phyloP scores from a whole-genome alignment of 1,284 basidiomycete genomes.

The Microbotryum lychnidis-dioicae region DNA sequence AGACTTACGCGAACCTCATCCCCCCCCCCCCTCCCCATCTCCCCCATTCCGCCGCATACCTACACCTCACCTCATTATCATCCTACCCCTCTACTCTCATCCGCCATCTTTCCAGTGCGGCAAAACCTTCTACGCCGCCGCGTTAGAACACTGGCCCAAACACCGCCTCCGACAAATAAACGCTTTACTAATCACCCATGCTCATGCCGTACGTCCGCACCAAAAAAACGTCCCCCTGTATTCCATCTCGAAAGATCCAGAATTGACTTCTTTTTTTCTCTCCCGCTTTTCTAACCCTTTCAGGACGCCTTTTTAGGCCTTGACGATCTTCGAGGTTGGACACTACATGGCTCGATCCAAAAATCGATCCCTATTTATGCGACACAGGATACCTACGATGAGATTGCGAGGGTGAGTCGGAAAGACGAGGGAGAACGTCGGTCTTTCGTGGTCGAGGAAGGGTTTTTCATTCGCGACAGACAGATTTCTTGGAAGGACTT shows the following conservation, averaged over 20 bases:
- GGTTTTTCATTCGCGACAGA: too few species aligned
- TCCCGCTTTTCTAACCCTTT: too few species aligned
- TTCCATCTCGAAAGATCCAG: neutral
- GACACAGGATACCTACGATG: conserved; percentile 55
- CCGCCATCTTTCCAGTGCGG: conserved; percentile 45
- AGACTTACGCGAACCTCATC: too few species aligned
- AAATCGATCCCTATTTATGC: conserved; percentile 62
- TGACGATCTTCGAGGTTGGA: conserved; percentile 74
- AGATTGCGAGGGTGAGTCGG: conserved; percentile 47
- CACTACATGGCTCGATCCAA: conserved; percentile 58
- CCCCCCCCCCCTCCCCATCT: too few species aligned
- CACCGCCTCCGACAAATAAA: conserved; percentile 64
- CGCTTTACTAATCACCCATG: conserved; percentile 67
- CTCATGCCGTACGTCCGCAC: conserved; percentile 34
- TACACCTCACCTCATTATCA: too few species aligned
- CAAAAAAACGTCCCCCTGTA: neutral
- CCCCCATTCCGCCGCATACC: too few species aligned
- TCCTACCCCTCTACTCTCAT: neutral
- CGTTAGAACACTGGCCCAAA: conserved; percentile 70
- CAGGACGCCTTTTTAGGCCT: conserved; percentile 63
- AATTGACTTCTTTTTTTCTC: neutral
- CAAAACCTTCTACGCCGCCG: conserved; percentile 67
- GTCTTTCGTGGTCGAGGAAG: too few species aligned
- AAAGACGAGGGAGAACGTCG: too few species aligned
- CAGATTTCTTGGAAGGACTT: too few species aligned